Percentiles rank a stretch among this genome's conserved stretches.
Evolutionary conservation across 192 early-diverging fungal genomes (phyloP).

Genomic region (Linnemannia schmuckeri): DNA sequence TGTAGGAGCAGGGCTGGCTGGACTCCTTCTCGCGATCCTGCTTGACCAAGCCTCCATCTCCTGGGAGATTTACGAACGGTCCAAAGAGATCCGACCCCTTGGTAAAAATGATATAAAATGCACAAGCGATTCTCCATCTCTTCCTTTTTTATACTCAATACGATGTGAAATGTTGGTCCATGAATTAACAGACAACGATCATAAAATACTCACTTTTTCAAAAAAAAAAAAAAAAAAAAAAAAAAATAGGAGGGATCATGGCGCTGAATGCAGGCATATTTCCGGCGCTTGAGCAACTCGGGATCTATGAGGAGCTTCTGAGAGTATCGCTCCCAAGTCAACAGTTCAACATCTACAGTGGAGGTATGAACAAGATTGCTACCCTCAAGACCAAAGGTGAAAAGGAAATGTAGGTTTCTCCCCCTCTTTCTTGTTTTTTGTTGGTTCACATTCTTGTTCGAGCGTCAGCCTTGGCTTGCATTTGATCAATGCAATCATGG

Average conservation of each 20-base stretch:
- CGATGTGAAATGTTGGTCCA: too few species aligned
- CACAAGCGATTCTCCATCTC: background rate
- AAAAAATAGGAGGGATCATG: conserved; percentile 11
- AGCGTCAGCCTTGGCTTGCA: too few species aligned
- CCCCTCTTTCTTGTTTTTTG: too few species aligned
- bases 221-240: background rate
- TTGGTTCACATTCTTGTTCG: too few species aligned
- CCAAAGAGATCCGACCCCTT: conserved; percentile 19
- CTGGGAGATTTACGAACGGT: conserved; percentile 19
- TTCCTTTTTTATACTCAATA: background rate
- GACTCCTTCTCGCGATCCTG: too few species aligned
- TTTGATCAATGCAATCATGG: too few species aligned
- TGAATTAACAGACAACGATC: too few species aligned
- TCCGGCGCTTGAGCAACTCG: conserved; percentile 19
- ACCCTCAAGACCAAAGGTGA: background rate
- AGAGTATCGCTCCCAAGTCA: background rate
- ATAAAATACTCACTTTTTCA: too few species aligned
- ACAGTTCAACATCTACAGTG: background rate
- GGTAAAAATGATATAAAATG: background rate
- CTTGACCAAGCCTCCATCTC: too few species aligned
- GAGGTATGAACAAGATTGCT: background rate
- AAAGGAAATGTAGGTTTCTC: too few species aligned
- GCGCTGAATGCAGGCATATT: background rate
- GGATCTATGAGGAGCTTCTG: conserved; percentile 10
- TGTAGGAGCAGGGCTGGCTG: too few species aligned